Conservation (phyloP, 148 eudicot species). For the Chenopodium quinoa region DNA sequence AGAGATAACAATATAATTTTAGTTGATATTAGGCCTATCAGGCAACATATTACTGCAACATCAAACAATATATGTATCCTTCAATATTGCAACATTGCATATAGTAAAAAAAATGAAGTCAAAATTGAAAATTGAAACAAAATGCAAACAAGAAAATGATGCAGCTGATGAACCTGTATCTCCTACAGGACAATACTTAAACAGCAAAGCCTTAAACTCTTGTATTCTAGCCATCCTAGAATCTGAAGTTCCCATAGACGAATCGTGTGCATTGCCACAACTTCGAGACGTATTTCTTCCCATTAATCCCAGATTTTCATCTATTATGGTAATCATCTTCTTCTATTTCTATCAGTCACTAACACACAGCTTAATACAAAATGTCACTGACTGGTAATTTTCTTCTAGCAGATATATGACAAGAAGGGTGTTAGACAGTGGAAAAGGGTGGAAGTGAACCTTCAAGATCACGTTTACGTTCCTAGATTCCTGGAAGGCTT, state of each 20-base stretch:
- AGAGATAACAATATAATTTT: no score
- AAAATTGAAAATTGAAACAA: conserved; percentile 17
- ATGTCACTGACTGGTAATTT: no score
- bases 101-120: conserved; percentile 16
- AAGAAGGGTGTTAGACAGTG: conserved; percentile 50
- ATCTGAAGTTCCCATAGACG: conserved; percentile 44
- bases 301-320: conserved; percentile 63
- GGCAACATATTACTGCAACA: background rate
- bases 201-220: conserved; percentile 52
- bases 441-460: conserved; percentile 63
- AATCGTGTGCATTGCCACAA: conserved; percentile 32
- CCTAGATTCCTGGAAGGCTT: conserved; percentile 42
- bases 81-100: background rate
- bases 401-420: conserved; percentile 42
- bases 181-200: conserved; percentile 69
- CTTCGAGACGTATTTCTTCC: conserved; percentile 49
- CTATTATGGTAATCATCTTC: conserved; percentile 45
- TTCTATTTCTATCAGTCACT: background rate
- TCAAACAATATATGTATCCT: background rate
- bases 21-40: background rate
- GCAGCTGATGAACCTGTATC: conserved; percentile 53
- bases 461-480: conserved; percentile 47
- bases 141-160: conserved; percentile 1
- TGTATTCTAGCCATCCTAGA: conserved; percentile 49
- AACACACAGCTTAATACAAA: background rate